Evolutionary conservation across 2,329 filamentous ascomycete genomes (phyloP).

Genomic region (Aureobasidium zeae): DNA sequence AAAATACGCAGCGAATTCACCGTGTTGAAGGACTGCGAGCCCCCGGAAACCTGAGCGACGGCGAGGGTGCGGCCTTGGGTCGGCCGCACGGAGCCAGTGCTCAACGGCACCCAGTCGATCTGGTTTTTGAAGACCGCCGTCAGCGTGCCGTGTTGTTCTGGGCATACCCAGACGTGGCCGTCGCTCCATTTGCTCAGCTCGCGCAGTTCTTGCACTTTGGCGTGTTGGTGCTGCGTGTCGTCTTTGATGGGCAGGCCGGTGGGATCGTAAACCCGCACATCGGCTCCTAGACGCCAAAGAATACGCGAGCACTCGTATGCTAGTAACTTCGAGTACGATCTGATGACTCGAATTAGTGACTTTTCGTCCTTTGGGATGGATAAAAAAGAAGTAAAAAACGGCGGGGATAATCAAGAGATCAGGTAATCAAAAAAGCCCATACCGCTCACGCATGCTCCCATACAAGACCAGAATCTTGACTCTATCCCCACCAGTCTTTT

Average conservation of each 20-base stretch:
- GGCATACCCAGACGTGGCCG: conserved; percentile 56
- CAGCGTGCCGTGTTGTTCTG: conserved; percentile 58
- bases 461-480: conserved; percentile 53
- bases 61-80: conserved; percentile 57
- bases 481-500: conserved; percentile 29
- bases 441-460: conserved; percentile 46
- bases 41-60: conserved; percentile 54
- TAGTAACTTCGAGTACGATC: conserved; percentile 53
- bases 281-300: conserved; percentile 55
- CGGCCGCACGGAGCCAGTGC: conserved; percentile 51
- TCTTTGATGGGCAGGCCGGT: conserved; percentile 53
- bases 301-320: conserved; percentile 53
- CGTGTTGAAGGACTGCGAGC: conserved; percentile 58
- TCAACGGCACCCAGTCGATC: conserved; percentile 61
- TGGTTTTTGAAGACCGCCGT: conserved; percentile 61
- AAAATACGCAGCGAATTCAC: conserved; percentile 57
- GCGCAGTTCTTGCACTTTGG: conserved; percentile 55
- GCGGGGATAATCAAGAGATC: too few species aligned
- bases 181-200: conserved; percentile 55
- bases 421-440: conserved; percentile 25
- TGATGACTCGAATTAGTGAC: conserved; percentile 20
- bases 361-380: too few species aligned
- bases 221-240: conserved; percentile 47
- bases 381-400: too few species aligned
- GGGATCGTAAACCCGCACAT: conserved; percentile 55